These are phyloP conservation scores for Iris pallida DNA, from an alignment of 116 monocot species.

Conservation along the genomic window DNA sequence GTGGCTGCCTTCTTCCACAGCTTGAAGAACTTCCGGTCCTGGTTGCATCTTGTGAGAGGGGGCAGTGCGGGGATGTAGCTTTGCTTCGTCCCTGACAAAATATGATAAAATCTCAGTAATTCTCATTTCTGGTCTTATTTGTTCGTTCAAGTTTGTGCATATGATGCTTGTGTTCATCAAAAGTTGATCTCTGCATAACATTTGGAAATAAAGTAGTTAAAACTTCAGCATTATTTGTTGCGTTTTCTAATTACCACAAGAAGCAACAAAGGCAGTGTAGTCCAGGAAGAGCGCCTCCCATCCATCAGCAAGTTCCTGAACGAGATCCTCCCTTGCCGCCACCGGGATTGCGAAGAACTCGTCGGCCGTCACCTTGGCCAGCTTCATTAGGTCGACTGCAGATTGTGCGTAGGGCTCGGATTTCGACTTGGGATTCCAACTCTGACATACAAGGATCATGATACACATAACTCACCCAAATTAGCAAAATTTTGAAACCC, in stretches of 20 bases:
- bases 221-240: too few relatives aligned
- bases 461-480: too few relatives aligned
- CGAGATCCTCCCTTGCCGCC: slow-evolving; percentile 46
- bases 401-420: slow-evolving; percentile 62
- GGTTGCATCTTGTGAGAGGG: slow-evolving; percentile 38
- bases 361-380: slow-evolving; percentile 61
- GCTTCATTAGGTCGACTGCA: slow-evolving; percentile 72
- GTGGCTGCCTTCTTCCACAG: slow-evolving; percentile 35
- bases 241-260: slow-evolving; percentile 62
- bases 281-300: slow-evolving; percentile 55
- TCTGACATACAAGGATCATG: slow-evolving; percentile 37
- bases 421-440: slow-evolving; percentile 73
- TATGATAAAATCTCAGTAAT: too few relatives aligned
- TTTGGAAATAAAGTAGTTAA: too few relatives aligned
- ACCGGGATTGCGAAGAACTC: slow-evolving; percentile 76
- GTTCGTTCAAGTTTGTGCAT: too few relatives aligned
- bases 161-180: too few relatives aligned
- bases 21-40: slow-evolving; percentile 24
- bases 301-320: slow-evolving; percentile 64
- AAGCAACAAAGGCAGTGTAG: slow-evolving; percentile 65
- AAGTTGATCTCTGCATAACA: too few relatives aligned
- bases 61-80: slow-evolving; percentile 34
- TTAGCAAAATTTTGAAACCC: too few relatives aligned
- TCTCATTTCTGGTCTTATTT: too few relatives aligned
- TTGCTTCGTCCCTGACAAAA: slow-evolving; percentile 23